Evolutionary conservation across 345 rosid species (phyloP), one percentile per base, ranked within the genome.

Genomic region (Alliaria petiolata): DNA sequence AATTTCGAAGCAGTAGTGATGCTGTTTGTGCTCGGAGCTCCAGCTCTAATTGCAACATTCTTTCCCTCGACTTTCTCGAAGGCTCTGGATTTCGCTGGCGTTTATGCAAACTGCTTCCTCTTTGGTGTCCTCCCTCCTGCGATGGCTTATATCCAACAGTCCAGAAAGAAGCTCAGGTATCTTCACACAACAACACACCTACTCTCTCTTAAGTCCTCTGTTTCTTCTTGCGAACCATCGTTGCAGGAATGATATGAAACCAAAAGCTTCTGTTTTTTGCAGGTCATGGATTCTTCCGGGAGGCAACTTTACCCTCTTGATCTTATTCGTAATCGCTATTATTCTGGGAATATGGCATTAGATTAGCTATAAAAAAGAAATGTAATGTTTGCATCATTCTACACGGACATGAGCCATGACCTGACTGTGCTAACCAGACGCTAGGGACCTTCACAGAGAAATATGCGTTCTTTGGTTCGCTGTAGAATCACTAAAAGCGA

Each of bases 71-170:
- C 97, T 7, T 93, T 90, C 60, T 77, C 96, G 0, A 87, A 69
- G 74, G 97, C 97, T 40, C 84, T 89, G 43, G 92, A 90, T 71
- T 93, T 90, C 67, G 93, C 97, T n/a, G 93, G 96, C 28, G 83
- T 85, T 67, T 93, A 89, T 78, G 93, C 96, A 68, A 90, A 93
- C 62, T 93, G 95, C 74, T 86, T 93, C 83, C 84, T 93, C 57
- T 93, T 93, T 71, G 97, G 96, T 63, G 83, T 90, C 75, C 85
- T 93, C 67, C 98, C 97, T 78, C 96, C 96, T 26, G 81, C 85
- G 57, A 93, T 93, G 98, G 88, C 91, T 50, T 89, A 86, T 74
- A 73, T 85, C 59, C 92, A 93, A 66, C 91, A 86, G 78, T 84
- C 86, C 31, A 79, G 85, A 76, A 87, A 86, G 61, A 89, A 86